Evolutionary conservation across 129 eudicot species (phyloP).

Genomic region (Sambucus nigra): DNA sequence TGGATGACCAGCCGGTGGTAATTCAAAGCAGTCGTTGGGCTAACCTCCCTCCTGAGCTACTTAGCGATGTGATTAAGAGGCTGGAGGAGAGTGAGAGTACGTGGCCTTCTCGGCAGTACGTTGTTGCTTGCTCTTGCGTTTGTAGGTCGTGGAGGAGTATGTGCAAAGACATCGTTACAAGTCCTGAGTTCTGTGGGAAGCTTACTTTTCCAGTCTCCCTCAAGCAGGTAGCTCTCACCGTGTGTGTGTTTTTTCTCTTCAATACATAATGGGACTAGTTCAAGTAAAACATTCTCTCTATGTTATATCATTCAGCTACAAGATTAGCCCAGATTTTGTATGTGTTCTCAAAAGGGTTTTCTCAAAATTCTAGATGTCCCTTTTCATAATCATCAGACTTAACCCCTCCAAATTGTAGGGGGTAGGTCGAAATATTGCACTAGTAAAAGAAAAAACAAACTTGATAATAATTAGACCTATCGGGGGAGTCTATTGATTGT

Average conservation of each 20-base stretch:
- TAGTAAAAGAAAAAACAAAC: no score
- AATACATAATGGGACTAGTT: background rate
- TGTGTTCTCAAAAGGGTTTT: no score
- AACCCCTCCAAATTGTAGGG: no score
- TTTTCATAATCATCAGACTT: no score
- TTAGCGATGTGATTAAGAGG: conserved; percentile 66
- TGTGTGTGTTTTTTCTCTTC: background rate
- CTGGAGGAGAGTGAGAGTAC: conserved; percentile 91
- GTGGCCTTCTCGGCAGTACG: conserved; percentile 84
- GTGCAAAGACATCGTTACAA: conserved; percentile 79
- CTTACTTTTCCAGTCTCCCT: conserved; percentile 78
- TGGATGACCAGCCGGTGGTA: conserved; percentile 40
- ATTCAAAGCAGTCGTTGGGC: conserved; percentile 77
- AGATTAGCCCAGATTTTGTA: background rate
- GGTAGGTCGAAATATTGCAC: no score
- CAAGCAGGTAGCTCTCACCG: conserved; percentile 67
- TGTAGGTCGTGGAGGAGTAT: conserved; percentile 79
- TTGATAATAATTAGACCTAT: no score
- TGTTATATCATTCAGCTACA: background rate
- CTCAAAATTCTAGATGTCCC: no score
- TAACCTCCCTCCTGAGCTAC: conserved; percentile 74
- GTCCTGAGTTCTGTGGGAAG: conserved; percentile 72
- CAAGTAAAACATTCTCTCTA: background rate
- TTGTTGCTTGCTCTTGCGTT: conserved; percentile 83
- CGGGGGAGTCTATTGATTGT: no score